A percentile compares a stretch with the other conserved stretches of the same genome.
phyloP scores from a whole-genome alignment of 2,329 filamentous ascomycete species.

The Neonectria magnoliae region DNA sequence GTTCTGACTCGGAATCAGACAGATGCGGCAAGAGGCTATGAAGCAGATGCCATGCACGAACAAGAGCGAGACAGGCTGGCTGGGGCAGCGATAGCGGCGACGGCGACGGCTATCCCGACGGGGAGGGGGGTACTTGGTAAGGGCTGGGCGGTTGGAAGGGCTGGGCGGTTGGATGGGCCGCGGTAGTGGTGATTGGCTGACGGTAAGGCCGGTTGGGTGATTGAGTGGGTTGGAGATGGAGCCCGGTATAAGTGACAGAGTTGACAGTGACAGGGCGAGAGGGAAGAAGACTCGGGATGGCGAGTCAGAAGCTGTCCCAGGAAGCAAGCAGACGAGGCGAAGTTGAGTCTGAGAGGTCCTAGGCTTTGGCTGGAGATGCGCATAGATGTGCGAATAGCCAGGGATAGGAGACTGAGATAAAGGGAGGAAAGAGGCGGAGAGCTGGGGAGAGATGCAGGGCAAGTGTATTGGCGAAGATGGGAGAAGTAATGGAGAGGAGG shows the following conservation, averaged over 20 bases:
- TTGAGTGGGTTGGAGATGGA: constrained; percentile 23
- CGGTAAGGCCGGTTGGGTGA: constrained; percentile 14
- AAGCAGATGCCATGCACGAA: constrained; percentile 5
- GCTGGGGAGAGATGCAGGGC: neutral
- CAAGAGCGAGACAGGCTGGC: constrained; percentile 4
- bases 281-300: neutral
- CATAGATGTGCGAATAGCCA: neutral
- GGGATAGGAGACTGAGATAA: neutral
- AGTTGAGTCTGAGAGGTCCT: neutral
- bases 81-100: constrained; percentile 1
- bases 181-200: constrained; percentile 20
- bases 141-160: constrained; percentile 12
- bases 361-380: neutral
- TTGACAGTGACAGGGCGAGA: constrained; percentile 7
- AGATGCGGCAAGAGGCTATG: neutral
- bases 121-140: constrained; percentile 1
- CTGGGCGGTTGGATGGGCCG: constrained; percentile 12
- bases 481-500: neutral
- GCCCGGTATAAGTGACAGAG: constrained; percentile 20
- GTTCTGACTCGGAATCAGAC: neutral
- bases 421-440: neutral
- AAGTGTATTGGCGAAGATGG: neutral
- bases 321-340: neutral
- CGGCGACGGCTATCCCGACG: constrained; percentile 6
- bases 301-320: neutral